Percentiles rank a stretch among this genome's conserved stretches.
phyloP scores from a whole-genome alignment of 225 moss, liverwort and hornwort species.

The Thuidium tamariscinum region DNA sequence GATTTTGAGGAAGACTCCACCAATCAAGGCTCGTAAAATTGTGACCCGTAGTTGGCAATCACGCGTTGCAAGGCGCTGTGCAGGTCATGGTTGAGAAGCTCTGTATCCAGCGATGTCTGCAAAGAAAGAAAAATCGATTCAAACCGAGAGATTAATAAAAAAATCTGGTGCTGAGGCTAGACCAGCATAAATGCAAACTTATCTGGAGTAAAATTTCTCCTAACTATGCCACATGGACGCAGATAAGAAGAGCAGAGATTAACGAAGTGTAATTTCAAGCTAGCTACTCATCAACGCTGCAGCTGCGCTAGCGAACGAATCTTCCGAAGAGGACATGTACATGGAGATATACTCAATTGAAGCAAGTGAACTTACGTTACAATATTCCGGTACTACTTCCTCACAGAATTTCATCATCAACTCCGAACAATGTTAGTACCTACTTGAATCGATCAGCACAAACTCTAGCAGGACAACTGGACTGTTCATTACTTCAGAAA shows the following conservation, averaged over 20 bases:
- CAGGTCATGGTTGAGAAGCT: slow-evolving; percentile 61
- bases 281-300: neutral
- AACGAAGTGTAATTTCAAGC: neutral
- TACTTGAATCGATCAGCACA: neutral
- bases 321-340: slow-evolving; percentile 4
- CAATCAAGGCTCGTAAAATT: neutral
- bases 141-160: neutral
- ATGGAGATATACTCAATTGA: neutral
- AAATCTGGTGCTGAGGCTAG: neutral
- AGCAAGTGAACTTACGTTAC: slow-evolving; percentile 1
- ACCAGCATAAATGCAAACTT: neutral
- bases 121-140: neutral
- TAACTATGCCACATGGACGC: neutral
- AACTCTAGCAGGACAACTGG: neutral
- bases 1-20: neutral
- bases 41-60: slow-evolving; percentile 22
- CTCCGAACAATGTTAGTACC: neutral
- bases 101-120: slow-evolving; percentile 68
- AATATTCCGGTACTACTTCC: neutral
- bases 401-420: neutral
- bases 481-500: neutral
- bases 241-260: neutral
- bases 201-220: neutral
- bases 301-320: neutral
- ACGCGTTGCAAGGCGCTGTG: slow-evolving; percentile 76